Conservation (phyloP, 2,329 filamentous ascomycete genomes). For the Sclerotinia spermophila region DNA sequence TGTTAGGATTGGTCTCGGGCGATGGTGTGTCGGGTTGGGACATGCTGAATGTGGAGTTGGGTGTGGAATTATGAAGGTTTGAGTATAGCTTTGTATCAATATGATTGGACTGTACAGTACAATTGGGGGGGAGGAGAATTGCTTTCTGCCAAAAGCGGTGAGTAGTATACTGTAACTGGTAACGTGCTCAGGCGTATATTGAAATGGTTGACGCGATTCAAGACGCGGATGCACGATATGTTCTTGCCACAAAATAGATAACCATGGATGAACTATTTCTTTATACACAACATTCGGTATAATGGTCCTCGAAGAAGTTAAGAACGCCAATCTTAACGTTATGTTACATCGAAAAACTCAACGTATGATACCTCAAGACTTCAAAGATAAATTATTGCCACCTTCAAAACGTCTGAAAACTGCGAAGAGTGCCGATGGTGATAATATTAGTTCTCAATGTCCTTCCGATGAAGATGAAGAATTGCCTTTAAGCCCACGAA, state of each 20-base stretch:
- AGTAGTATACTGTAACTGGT: neutral
- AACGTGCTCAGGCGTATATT: slow-evolving; percentile 3
- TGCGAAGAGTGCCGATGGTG: slow-evolving; percentile 28
- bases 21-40: slow-evolving; percentile 23
- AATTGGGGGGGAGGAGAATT: neutral
- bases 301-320: slow-evolving; percentile 28
- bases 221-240: neutral
- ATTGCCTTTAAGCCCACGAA: slow-evolving; percentile 31
- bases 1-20: slow-evolving; percentile 14
- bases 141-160: slow-evolving; percentile 9
- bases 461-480: slow-evolving; percentile 22
- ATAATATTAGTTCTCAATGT: slow-evolving; percentile 1
- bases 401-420: slow-evolving; percentile 35
- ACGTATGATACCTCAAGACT: slow-evolving; percentile 29
- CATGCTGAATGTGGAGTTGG: slow-evolving; percentile 21
- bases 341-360: slow-evolving; percentile 31
- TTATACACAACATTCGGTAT: neutral
- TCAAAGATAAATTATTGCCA: slow-evolving; percentile 27
- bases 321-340: slow-evolving; percentile 23
- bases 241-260: neutral
- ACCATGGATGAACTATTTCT: neutral
- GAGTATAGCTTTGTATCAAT: neutral
- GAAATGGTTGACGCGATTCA: neutral
- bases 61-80: slow-evolving; percentile 10
- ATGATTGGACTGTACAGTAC: slow-evolving; percentile 10